Base-by-base conservation (phyloP, 495 filamentous ascomycete genomes). In the Barbatosphaeria neglecta region DNA sequence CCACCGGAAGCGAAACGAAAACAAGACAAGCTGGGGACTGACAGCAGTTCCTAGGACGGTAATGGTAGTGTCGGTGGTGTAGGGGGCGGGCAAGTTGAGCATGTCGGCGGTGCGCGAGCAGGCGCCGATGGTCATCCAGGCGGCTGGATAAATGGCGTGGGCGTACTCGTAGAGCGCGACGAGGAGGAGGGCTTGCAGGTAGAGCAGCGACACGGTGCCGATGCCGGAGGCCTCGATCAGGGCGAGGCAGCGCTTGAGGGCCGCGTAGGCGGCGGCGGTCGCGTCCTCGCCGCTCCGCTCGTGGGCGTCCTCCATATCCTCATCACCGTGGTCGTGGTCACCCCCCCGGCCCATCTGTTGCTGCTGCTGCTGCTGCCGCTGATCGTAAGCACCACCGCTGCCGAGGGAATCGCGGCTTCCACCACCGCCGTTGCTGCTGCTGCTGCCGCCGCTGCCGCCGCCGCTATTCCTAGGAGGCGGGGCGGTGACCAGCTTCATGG, bases 71-170 rank as follows among this genome's bases (percentile, higher is more conserved):
- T 54, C 50, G 44, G 58, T 45, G 0, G 49, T 53, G 47, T n/a
- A 35, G 9, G 16, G 31, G 13, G 31, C 31, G 9, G 68, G 67
- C 15, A 79, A 54, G n/a, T 70, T 73, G 3, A 76, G 45, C 7
- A 75, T 54, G 37, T 73, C 63, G 8, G 58, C 63, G 52, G 73
- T 65, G 20, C 69, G 47, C 18, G 65, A 61, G 53, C 67, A 70
- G 47, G 53, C 51, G 2, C 60, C 71, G 16, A 68, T 57, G 7
- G 61, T 59, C 52, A 76, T 64, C 54, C 65, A 74, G 15, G 71
- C 71, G 3, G 68, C 64, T 3, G 72, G 72, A 41, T 72, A 73
- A 22, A 74, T 68, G 19, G 61, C 63, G 40, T 74, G 69, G 1
- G 71, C 71, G 25, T 66, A 48, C 48, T 74, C 71, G 47, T 69